These are phyloP conservation scores for Alternaria sp. DNA, from an alignment of 2,329 filamentous ascomycete species.

Conservation along the genomic window DNA sequence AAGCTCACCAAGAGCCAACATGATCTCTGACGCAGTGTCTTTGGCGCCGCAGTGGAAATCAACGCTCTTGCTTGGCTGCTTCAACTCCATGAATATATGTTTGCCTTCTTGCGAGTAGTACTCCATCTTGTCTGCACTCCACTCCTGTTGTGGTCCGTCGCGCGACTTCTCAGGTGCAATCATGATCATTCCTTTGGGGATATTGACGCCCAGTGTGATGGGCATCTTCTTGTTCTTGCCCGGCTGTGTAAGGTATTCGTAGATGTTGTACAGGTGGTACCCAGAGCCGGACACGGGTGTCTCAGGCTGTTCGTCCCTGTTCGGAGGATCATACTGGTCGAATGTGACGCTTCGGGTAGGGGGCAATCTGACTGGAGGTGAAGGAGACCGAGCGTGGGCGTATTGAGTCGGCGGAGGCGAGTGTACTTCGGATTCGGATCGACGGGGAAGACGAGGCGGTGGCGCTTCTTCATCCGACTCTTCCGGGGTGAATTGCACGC, in stretches of 20 bases:
- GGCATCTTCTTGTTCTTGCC: slow-evolving; percentile 98
- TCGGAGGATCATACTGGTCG: slow-evolving; percentile 53
- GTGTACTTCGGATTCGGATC: slow-evolving; percentile 66
- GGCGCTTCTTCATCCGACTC: slow-evolving; percentile 72
- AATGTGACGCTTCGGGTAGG: slow-evolving; percentile 53
- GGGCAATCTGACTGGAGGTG: slow-evolving; percentile 43
- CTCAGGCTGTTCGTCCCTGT: slow-evolving; percentile 51
- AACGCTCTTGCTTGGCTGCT: slow-evolving; percentile 89
- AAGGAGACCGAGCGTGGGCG: slow-evolving; percentile 53
- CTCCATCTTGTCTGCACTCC: slow-evolving; percentile 93
- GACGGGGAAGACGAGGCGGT: slow-evolving; percentile 67
- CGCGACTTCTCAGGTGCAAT: slow-evolving; percentile 85
- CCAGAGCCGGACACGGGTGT: slow-evolving; percentile 70
- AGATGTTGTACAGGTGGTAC: slow-evolving; percentile 95
- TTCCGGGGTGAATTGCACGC: slow-evolving; percentile 68
- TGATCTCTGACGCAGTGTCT: slow-evolving; percentile 94
- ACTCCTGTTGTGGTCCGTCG: slow-evolving; percentile 87
- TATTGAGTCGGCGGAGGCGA: slow-evolving; percentile 59
- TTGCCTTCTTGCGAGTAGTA: slow-evolving; percentile 98
- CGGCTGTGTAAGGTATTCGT: slow-evolving; percentile 96
- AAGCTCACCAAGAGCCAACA: slow-evolving; percentile 84
- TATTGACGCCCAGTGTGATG: slow-evolving; percentile 93
- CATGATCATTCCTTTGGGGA: slow-evolving; percentile 85
- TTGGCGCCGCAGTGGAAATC: slow-evolving; percentile 98
- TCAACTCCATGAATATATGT: slow-evolving; percentile 93